Base-by-base conservation (phyloP, 23 red algal genomes). In the Gracilaria vermiculophylla region DNA sequence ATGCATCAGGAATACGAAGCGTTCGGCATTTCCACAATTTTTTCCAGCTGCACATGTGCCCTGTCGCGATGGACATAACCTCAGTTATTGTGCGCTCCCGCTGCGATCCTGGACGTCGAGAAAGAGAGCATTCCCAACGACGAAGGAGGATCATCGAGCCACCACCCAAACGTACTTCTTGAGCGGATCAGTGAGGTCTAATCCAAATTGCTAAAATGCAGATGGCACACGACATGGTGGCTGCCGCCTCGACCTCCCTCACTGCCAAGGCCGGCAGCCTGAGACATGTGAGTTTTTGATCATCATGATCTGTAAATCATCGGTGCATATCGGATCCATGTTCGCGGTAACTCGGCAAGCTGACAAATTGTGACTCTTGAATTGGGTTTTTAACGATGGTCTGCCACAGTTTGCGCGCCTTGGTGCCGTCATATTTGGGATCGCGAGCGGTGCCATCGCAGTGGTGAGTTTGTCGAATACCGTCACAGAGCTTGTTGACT, bases 401-500 rank as follows among this genome's bases (percentile, higher is more conserved):
- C 9, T 57, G 8, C 24, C 35, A 21, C 42, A 86, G 81, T 88
- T 88, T 32, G 23, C 84, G 37, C 84, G 84, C 28, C 32, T 76
- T 25, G 84, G 84, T 20, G 84, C 84, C 5, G 44, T 88, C 25
- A 29, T 62, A 29, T 7, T 73, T 17, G 84, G 84, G 34, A 55
- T 88, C 41, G 66, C 49, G 23, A 66, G 69, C 56, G 79, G 79
- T 35, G 45, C 56, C 48, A 69, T 69, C 54, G 47, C 79, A 49
- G 79, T 64, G 58, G 79, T 83, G 69, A 47, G 79, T 83, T 51
- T n/a, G n/a, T n/a, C n/a, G n/a, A n/a, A n/a, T n/a, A n/a, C n/a
- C n/a, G n/a, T n/a, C n/a, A n/a, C n/a, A n/a, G n/a, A n/a, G n/a
- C n/a, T n/a, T n/a, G n/a, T n/a, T n/a, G n/a, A n/a, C n/a, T n/a